Evolutionary conservation across 768 basidiomycete species (phyloP), one percentile per base, ranked within the genome.

Genomic region (Leccinum variicolor): DNA sequence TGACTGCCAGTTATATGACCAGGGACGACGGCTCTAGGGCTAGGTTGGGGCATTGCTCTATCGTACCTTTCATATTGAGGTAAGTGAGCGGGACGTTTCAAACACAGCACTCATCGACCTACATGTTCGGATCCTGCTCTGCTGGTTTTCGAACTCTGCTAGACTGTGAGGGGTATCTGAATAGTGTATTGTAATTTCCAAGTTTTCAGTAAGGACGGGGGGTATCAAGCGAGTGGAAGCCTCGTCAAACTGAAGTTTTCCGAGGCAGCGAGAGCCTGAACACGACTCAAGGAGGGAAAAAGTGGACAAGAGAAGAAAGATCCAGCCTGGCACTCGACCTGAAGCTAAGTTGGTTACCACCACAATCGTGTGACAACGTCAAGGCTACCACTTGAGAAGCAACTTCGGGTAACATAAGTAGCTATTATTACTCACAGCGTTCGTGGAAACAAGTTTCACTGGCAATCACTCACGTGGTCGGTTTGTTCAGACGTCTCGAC

Each of bases 91-190:
- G 36, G 53, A 52, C 9, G 43, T 10, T 19, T 19, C 4, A 34
- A 52, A 58, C 55, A 28, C 56, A 29, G 31, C 54, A 49, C 48
- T 55, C 43, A 49, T 45, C 29, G 50, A 79, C 87, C 36, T 73
- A 92, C 90, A 88, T 77, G 69, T 84, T 84, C 14, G 81, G 80
- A 61, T 84, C 76, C 29, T 79, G 73, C 47, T 74, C 75, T 69
- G 75, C 64, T 69, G 80, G 75, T 61, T 77, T 60, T 64, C 80
- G 73, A 66, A 73, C 74, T 60, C 64, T 61, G 54, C 59, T 62
- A 29, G 58, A 62, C 62, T 74, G 75, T 1, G 75, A 76, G 23
- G 74, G 73, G 51, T 68, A 65, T 67, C 59, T 49, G 54, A 36
- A 47, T 53, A 54, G 34, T 19, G 49, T 52, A 48, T 51, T 49